Evolutionary conservation across 495 filamentous ascomycete genomes (phyloP).

Genomic region (Aspergillus avenaceus): DNA sequence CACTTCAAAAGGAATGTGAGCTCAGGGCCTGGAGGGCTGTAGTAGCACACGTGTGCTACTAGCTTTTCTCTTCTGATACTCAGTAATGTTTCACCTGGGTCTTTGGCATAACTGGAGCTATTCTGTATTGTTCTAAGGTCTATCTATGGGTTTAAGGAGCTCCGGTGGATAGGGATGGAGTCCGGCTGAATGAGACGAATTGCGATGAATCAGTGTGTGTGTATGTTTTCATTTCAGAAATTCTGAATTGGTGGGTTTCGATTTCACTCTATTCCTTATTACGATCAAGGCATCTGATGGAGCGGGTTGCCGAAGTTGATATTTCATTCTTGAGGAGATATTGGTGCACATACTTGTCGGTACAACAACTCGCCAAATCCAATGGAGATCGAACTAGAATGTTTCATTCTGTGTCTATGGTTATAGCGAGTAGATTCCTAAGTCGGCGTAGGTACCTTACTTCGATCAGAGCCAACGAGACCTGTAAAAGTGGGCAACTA

Average conservation of each 20-base stretch:
- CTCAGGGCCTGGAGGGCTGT: neutral
- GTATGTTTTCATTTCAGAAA: conserved; percentile 2
- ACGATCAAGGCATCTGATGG: neutral
- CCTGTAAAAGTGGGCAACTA: too few species aligned
- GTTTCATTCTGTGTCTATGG: neutral
- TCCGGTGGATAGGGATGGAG: conserved; percentile 9
- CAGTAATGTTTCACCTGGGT: neutral
- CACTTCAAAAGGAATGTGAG: neutral
- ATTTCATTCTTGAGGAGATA: neutral
- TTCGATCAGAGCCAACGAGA: too few species aligned
- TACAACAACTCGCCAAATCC: neutral
- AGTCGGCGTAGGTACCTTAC: neutral
- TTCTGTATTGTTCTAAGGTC: conserved; percentile 9
- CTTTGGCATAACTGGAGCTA: neutral
- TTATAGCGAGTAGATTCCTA: neutral
- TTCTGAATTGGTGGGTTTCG: neutral
- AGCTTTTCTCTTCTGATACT: neutral
- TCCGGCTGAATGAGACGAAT: conserved; percentile 5
- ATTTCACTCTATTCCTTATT: neutral
- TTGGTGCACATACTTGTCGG: conserved; percentile 1
- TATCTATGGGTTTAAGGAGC: conserved; percentile 4
- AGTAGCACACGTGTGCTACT: neutral
- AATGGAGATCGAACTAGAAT: neutral
- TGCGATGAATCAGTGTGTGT: conserved; percentile 2
- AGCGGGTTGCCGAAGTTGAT: neutral